Base-by-base conservation (phyloP, 371 early-diverging fungal genomes). In the Mortierella sp. region DNA sequence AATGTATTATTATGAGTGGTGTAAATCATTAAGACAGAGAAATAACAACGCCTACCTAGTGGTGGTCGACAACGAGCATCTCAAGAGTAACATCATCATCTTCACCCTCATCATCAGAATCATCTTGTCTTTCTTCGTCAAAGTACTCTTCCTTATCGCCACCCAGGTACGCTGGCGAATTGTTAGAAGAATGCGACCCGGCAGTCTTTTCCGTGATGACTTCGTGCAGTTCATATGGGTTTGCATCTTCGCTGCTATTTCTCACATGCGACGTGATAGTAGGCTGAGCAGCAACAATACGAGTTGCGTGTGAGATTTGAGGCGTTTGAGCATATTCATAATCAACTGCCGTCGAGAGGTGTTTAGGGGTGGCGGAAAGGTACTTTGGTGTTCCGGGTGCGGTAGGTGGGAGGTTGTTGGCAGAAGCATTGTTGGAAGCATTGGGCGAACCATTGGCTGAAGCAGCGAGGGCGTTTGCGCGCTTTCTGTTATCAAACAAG, bases 91-190 rank as follows among this genome's bases (percentile, higher is more conserved):
- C 65, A 35, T 75, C 75, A 30, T 79, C 79, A 35, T 79, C 52
- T 40, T 79, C 80, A 1, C 80, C 75, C 51, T 79, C 80, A 28
- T 79, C 80, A 32, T 79, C 80, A 14, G 75, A 79, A 5, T 54
- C 65, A 57, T 79, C 80, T 47, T 79, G 80, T 43, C 70, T 54
- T 2, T 64, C 63, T 0, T 61, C 66, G 39, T 79, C 80, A 72
- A 75, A 75, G 63, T 69, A 73, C 47, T 81, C 83, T 16, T 81
- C 76, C 64, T 81, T 81, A 28, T 81, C 83, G 0, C 81, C 81
- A 32, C 66, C 72, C 0, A 14, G 51, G 60, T 30, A 66, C 4
- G 22, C 63, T 22, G 72, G 73, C n/a, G 66, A 58, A 51, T 26
- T 57, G 52, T 24, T 37, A 1, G 32, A 52, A 5, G 57, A 35